Percentiles rank a stretch among this genome's conserved stretches.
phyloP scores from a whole-genome alignment of 2,329 filamentous ascomycete genomes.

The Emmonsiellopsis sp. region DNA sequence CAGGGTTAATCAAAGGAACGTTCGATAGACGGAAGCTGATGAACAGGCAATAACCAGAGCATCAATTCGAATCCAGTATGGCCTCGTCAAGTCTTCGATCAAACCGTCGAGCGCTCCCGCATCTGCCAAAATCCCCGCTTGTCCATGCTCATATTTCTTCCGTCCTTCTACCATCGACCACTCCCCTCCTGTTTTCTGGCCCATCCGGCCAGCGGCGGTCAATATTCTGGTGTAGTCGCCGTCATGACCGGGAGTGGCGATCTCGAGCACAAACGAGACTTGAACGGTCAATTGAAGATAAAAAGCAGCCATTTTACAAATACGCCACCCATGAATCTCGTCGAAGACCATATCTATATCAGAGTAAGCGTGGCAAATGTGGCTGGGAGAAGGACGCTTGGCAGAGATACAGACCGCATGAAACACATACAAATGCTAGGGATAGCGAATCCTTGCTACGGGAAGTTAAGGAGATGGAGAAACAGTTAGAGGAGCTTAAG shows the following conservation, averaged over 20 bases:
- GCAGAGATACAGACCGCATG: too few relatives aligned
- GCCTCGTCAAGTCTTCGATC: background rate
- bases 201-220: background rate
- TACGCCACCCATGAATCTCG: background rate
- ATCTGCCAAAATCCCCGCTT: background rate
- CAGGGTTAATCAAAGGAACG: too few relatives aligned
- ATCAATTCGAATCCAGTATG: background rate
- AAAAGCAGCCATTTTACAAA: background rate
- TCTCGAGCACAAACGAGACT: background rate
- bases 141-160: background rate
- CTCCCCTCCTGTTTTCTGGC: background rate
- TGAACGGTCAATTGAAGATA: background rate
- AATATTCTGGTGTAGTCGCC: background rate
- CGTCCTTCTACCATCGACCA: background rate
- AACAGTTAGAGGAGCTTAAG: slow-evolving; percentile 6
- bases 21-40: background rate
- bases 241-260: background rate
- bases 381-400: too few relatives aligned
- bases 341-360: background rate
- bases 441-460: too few relatives aligned
- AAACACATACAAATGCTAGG: too few relatives aligned
- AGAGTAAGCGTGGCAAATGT: background rate
- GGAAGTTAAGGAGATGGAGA: background rate
- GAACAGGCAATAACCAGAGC: background rate
- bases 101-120: background rate